Evolutionary conservation across 192 early-diverging fungal species (phyloP).

Genomic region (Tieghemiomyces parasiticus): DNA sequence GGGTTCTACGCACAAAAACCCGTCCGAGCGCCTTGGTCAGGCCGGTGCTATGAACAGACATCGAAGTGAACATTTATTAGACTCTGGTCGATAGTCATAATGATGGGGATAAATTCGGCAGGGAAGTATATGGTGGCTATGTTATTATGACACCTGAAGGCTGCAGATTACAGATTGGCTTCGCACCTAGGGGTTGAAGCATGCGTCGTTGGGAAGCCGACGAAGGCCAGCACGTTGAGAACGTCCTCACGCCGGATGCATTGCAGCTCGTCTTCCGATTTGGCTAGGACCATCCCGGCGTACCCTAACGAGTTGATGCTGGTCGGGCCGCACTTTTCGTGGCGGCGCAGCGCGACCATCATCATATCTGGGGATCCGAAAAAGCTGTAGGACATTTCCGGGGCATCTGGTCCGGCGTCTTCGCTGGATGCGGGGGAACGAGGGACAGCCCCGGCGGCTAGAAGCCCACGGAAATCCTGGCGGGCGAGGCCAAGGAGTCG

Average conservation of each 20-base stretch:
- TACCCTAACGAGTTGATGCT: conserved; percentile 10
- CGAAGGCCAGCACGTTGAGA: conserved; percentile 12
- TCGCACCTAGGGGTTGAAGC: too few relatives aligned
- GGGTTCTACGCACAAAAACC: too few relatives aligned
- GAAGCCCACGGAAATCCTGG: not conserved
- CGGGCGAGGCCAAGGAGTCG: not conserved
- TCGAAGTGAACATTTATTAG: too few relatives aligned
- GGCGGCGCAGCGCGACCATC: not conserved
- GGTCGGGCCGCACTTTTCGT: not conserved
- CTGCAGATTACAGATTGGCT: too few relatives aligned
- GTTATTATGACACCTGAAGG: too few relatives aligned
- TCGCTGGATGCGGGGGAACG: too few relatives aligned
- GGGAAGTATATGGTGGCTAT: too few relatives aligned
- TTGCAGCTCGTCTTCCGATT: conserved; percentile 1
- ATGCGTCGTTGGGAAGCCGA: conserved; percentile 19
- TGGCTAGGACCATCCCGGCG: conserved; percentile 7
- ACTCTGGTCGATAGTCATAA: too few relatives aligned
- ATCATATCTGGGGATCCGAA: conserved; percentile 3
- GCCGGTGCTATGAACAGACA: too few relatives aligned
- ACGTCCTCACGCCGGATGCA: not conserved
- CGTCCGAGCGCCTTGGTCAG: too few relatives aligned
- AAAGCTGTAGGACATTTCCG: conserved; percentile 2
- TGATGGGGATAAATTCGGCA: too few relatives aligned
- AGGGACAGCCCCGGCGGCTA: too few relatives aligned
- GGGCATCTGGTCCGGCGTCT: not conserved